These are phyloP conservation scores for Debaryomyces fabryi DNA, from an alignment of 1,139 yeast species.

Conservation along the genomic window DNA sequence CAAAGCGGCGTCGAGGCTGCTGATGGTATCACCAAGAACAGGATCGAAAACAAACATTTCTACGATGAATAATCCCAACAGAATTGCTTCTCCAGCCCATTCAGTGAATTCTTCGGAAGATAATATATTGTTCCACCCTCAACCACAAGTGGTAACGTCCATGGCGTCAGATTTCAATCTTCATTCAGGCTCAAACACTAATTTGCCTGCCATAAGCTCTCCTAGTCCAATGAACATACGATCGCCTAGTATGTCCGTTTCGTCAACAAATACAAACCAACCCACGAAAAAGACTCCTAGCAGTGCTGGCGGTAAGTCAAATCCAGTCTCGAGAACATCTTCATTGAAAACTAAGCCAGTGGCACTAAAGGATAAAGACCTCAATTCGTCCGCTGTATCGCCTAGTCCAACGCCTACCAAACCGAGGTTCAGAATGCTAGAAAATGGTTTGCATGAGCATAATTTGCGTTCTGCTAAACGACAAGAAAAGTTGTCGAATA, in stretches of 20 bases:
- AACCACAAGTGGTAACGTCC: slow-evolving; percentile 5
- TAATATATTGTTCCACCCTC: slow-evolving; percentile 9
- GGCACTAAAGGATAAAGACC: slow-evolving; percentile 11
- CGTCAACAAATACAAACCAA: slow-evolving; percentile 17
- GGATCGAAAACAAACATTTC: slow-evolving; percentile 18
- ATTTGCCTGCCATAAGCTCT: slow-evolving; percentile 10
- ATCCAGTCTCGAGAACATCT: slow-evolving; percentile 17
- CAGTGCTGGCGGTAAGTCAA: slow-evolving; percentile 9
- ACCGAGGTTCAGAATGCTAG: slow-evolving; percentile 56
- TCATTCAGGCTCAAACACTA: slow-evolving; percentile 4
- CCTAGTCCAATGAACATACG: slow-evolving; percentile 5
- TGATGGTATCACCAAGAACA: slow-evolving; percentile 18
- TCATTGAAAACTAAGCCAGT: slow-evolving; percentile 12
- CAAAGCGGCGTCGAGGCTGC: not conserved
- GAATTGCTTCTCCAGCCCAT: slow-evolving; percentile 16
- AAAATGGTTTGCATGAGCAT: slow-evolving; percentile 79
- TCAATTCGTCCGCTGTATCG: slow-evolving; percentile 9
- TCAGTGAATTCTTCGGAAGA: slow-evolving; percentile 15
- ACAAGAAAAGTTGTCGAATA: slow-evolving; percentile 83
- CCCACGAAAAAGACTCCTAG: slow-evolving; percentile 7
- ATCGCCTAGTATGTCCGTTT: slow-evolving; percentile 18
- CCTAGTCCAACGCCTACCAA: slow-evolving; percentile 16
- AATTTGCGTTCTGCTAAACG: slow-evolving; percentile 74
- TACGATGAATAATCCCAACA: slow-evolving; percentile 4
- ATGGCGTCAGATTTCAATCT: slow-evolving; percentile 7